These are phyloP conservation scores for Neurospora sp. DNA, from an alignment of 2,329 filamentous ascomycete genomes.

Conservation along the genomic window DNA sequence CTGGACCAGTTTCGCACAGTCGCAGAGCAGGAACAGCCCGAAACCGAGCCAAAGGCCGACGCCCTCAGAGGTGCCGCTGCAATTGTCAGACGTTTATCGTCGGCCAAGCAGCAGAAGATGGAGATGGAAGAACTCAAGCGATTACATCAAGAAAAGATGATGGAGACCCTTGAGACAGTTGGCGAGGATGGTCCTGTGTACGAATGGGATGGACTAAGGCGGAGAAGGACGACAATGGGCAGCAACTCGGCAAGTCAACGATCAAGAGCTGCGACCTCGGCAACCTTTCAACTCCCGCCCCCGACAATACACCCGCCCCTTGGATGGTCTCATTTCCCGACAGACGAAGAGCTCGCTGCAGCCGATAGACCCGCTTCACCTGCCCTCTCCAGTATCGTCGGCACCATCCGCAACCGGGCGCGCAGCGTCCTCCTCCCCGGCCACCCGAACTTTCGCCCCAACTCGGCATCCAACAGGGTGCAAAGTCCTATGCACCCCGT, in stretches of 20 bases:
- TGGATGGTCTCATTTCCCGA: slow-evolving; percentile 79
- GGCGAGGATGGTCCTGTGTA: slow-evolving; percentile 62
- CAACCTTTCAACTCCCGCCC: slow-evolving; percentile 26
- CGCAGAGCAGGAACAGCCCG: slow-evolving; percentile 89
- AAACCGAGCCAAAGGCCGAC: slow-evolving; percentile 91
- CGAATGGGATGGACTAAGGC: slow-evolving; percentile 85
- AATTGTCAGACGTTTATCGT: slow-evolving; percentile 74
- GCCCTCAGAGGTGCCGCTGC: slow-evolving; percentile 86
- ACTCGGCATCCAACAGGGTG: slow-evolving; percentile 26
- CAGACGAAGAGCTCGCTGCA: slow-evolving; percentile 50
- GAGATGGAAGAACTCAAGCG: slow-evolving; percentile 71
- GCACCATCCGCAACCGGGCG: slow-evolving; percentile 41
- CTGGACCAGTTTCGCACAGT: slow-evolving; percentile 93
- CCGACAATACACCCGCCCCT: slow-evolving; percentile 57
- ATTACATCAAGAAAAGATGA: slow-evolving; percentile 66
- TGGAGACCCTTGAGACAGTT: slow-evolving; percentile 62
- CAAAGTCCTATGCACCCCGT: slow-evolving; percentile 51
- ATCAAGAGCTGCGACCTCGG: slow-evolving; percentile 26
- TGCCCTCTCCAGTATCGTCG: slow-evolving; percentile 45
- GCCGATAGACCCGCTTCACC: slow-evolving; percentile 38
- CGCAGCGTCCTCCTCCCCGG: slow-evolving; percentile 30
- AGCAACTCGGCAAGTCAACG: slow-evolving; percentile 22
- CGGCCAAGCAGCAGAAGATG: slow-evolving; percentile 61
- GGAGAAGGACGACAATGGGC: slow-evolving; percentile 44
- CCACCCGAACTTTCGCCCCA: slow-evolving; percentile 29